Evolutionary conservation across 345 rosid genomes (phyloP), one percentile per base, ranked within the genome.

Genomic region (Moringa oleifera): DNA sequence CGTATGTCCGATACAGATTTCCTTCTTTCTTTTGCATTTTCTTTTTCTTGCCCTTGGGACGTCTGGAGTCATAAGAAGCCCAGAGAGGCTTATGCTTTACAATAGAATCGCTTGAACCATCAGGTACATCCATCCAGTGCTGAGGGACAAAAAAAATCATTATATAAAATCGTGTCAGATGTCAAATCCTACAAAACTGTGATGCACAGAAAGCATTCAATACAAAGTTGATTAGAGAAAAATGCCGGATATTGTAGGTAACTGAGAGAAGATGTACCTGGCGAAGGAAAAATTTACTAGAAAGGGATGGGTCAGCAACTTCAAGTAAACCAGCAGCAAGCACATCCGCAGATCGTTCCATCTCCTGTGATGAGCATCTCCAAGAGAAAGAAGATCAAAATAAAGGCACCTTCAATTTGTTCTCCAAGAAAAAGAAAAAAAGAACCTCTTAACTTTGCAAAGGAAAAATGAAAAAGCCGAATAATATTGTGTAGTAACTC

Each of bases 311-410:
- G 68, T 94, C 95, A 51, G 97, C 89, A 69, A 94, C 80, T 75
- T 94, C 99, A 46, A 94, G 89, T 67, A 94, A 77, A 74, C 96
- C 99, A 57, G 97, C 96, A 74, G 99, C 99, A 70, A 94, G 89
- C 66, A 94, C 90, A 82, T 94, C 99, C 33, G 95, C 83, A 62
- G 99, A 90, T 57, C 89, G 83, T 66, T 90, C 99, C 99, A 94
- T 94, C 71, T 94, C 99, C 97, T 90, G 80, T 70, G 73, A 72
- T 51, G 37, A 57, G 59, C 58, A 71, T 70, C 53, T 45, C 19
- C 36, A 51, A 33, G 45, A 57, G 63, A 18, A 23, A 41, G 47
- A 41, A 41, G 6, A 41, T 15, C 13, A 41, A 41, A 41, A 41
- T 41, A 41, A 28, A 28, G 8, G 8, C 8, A 8, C 3, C 8